Evolutionary conservation across 345 rosid genomes (phyloP), one percentile per base, ranked within the genome.

Genomic region (Salix udensis): DNA sequence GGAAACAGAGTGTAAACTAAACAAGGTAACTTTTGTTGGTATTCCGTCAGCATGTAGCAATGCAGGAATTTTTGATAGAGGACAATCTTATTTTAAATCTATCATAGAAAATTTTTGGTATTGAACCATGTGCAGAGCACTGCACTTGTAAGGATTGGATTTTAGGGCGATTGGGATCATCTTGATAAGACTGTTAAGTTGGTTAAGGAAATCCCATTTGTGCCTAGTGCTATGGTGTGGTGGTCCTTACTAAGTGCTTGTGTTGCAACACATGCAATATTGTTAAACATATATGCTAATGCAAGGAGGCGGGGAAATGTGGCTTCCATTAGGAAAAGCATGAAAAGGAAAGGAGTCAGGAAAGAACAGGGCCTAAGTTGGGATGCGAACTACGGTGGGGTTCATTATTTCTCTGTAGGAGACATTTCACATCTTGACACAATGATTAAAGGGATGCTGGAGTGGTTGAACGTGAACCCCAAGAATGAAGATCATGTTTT

Each of bases 321-420:
- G 6, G 89, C 86, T n/a, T 84, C 80, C 62, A 72, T 92, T 71
- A 89, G 99, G 79, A 89, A 84, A 74, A 85, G 69, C 76, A 96
- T 93, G 98, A 89, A 84, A 80, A 81, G 73, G 71, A 88, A 79
- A 19, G 94, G 96, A 72, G 84, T 96, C 24, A 93, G 85, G 82
- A 93, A 96, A 84, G 91, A 89, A 72, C 94, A 92, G 0, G 99
- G 99, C 55, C 66, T 96, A 78, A 96, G 98, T 84, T 96, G 98
- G 99, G 73, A 91, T 58, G 99, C 91, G 78, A 85, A 80, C 86
- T 86, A 90, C 77, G 94, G 98, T 5, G 75, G 73, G 2, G 86
- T 85, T 77, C 84, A 89, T 74, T 90, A 82, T 89, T 95, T 95
- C 85, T 76, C 86, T 24, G 97, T 84, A 3, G 92, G 90, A 66